Evolutionary conservation across 78 protist genomes (phyloP).

Genomic region (Dictyostelium intermedium): DNA sequence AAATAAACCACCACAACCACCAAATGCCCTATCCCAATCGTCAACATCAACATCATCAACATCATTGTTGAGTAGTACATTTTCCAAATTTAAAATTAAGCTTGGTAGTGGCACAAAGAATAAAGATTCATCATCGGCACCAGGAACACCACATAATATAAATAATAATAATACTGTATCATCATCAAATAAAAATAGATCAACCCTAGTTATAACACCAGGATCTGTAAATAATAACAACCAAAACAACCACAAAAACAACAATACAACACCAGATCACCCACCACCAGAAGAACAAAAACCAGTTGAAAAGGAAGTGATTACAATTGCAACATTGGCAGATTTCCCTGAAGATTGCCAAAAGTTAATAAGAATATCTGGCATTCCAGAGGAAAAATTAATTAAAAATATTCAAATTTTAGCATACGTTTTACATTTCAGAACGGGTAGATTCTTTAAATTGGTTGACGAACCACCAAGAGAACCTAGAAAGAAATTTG

Average conservation of each 20-base stretch:
- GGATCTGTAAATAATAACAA: not conserved
- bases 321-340: not conserved
- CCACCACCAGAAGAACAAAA: slow-evolving; percentile 12
- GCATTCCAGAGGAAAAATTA: slow-evolving; percentile 50
- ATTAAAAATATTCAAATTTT: slow-evolving; percentile 21
- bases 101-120: not conserved
- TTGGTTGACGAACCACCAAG: slow-evolving; percentile 38
- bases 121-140: not conserved
- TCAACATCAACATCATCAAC: not conserved
- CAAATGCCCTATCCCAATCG: not conserved
- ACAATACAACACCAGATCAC: not conserved
- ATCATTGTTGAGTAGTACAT: not conserved
- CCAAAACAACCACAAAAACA: not conserved
- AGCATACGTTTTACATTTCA: slow-evolving; percentile 40
- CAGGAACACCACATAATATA: not conserved
- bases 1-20: slow-evolving; percentile 17
- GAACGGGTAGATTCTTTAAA: slow-evolving; percentile 46
- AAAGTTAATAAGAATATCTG: slow-evolving; percentile 34
- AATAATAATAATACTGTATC: not conserved
- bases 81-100: not conserved
- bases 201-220: not conserved
- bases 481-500: slow-evolving; percentile 67
- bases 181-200: not conserved
- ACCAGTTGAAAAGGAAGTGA: slow-evolving; percentile 27
- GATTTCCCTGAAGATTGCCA: slow-evolving; percentile 68